A percentile compares a stretch with the other conserved stretches of the same genome.
Evolutionary conservation across 2,329 filamentous ascomycete genomes (phyloP).

Genomic region (Sclerotinia minor): DNA sequence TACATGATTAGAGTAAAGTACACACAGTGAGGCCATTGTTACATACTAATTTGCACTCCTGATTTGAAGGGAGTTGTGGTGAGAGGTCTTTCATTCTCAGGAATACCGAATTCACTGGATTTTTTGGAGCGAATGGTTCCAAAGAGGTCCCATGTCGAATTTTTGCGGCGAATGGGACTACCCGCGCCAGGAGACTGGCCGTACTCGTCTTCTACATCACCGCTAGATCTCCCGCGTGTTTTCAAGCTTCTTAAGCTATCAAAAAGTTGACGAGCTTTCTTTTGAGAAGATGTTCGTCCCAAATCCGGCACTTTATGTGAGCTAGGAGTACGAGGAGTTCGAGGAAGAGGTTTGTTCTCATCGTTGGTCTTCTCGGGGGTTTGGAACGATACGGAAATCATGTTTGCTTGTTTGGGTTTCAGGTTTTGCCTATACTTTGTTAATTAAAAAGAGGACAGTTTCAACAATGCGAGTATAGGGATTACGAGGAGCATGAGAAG

Average conservation of each 20-base stretch:
- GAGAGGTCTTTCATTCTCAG: slow-evolving; percentile 18
- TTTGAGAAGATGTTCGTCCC: slow-evolving; percentile 22
- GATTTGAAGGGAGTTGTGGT: slow-evolving; percentile 27
- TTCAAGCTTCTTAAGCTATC: slow-evolving; percentile 22
- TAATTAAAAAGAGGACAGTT: background rate
- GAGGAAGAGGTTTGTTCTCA: slow-evolving; percentile 13
- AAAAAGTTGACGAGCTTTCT: slow-evolving; percentile 21
- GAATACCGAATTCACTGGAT: background rate
- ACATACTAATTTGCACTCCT: slow-evolving; percentile 3
- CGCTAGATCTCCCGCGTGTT: slow-evolving; percentile 3
- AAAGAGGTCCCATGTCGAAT: slow-evolving; percentile 31
- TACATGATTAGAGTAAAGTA: background rate
- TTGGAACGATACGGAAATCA: slow-evolving; percentile 21
- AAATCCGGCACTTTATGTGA: slow-evolving; percentile 16
- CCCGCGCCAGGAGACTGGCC: background rate
- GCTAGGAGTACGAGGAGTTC: slow-evolving; percentile 17
- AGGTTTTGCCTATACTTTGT: background rate
- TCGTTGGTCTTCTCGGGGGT: slow-evolving; percentile 12
- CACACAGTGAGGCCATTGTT: background rate
- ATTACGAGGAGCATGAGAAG: background rate
- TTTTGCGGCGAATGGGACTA: slow-evolving; percentile 22
- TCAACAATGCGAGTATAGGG: background rate
- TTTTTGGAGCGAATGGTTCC: slow-evolving; percentile 8
- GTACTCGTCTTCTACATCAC: slow-evolving; percentile 2
- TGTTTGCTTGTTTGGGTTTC: background rate